A percentile compares a stretch with the other conserved stretches of the same genome.
These are phyloP conservation scores for Aspergillus ochraceus DNA, from an alignment of 2,329 filamentous ascomycete species.

Conservation along the genomic window DNA sequence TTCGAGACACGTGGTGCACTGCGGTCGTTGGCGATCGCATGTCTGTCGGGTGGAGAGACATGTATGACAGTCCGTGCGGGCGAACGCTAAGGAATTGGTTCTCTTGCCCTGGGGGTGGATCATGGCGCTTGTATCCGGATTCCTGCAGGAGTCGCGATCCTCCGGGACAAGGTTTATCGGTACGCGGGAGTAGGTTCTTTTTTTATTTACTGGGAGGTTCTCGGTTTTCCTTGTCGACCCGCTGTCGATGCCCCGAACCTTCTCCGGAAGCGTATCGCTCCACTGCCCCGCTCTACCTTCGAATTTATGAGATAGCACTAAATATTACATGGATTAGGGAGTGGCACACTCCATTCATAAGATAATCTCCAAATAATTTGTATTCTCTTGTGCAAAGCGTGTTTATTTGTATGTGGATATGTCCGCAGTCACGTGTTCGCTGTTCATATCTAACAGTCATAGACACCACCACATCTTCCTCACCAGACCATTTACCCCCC, in stretches of 20 bases:
- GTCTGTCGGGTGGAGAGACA: conserved; percentile 16
- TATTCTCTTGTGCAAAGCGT: background rate
- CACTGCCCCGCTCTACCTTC: background rate
- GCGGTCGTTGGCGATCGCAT: conserved; percentile 25
- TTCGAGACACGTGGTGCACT: conserved; percentile 23
- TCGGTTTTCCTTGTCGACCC: too few relatives aligned
- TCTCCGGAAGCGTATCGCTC: background rate
- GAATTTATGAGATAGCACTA: too few relatives aligned
- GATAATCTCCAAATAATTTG: too few relatives aligned
- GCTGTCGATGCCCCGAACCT: background rate
- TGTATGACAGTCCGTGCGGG: conserved; percentile 26
- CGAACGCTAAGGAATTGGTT: conserved; percentile 24
- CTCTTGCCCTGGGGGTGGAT: conserved; percentile 5
- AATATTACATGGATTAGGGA: too few relatives aligned
- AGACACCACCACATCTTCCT: background rate
- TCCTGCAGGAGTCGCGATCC: background rate
- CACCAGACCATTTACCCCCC: background rate
- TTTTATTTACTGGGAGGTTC: background rate
- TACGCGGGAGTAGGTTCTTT: background rate
- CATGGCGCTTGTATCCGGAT: background rate
- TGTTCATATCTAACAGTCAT: background rate
- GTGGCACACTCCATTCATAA: too few relatives aligned
- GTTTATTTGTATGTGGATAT: background rate
- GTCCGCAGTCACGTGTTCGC: background rate
- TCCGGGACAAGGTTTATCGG: too few relatives aligned